A percentile compares a stretch with the other conserved stretches of the same genome.
Evolutionary conservation across 805 yeast species (phyloP).

Genomic region (Candida easanensis): DNA sequence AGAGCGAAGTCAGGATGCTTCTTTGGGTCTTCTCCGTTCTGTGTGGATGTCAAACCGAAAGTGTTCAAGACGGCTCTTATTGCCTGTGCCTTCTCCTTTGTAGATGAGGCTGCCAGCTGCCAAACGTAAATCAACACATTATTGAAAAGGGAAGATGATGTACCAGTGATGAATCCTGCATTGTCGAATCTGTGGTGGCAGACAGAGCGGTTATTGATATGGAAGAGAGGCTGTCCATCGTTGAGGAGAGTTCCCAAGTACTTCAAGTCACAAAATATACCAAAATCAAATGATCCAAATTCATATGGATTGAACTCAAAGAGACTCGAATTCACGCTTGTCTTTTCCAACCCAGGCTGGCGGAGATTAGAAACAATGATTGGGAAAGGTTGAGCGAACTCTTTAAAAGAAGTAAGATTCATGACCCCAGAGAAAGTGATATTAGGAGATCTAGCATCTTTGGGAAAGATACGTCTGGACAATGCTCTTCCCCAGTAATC

Average conservation of each 20-base stretch:
- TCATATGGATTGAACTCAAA: slow-evolving; percentile 65
- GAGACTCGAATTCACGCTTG: slow-evolving; percentile 38
- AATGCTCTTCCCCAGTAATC: slow-evolving; percentile 71
- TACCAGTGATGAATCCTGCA: slow-evolving; percentile 56
- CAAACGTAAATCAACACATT: slow-evolving; percentile 44
- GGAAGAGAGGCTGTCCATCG: slow-evolving; percentile 39
- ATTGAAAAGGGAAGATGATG: slow-evolving; percentile 61
- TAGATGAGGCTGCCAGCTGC: slow-evolving; percentile 32
- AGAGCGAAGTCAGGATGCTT: slow-evolving; percentile 58
- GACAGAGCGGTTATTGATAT: slow-evolving; percentile 27
- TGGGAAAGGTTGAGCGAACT: slow-evolving; percentile 46
- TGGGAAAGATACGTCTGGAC: slow-evolving; percentile 43
- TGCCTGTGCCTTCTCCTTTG: slow-evolving; percentile 31
- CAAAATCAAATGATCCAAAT: slow-evolving; percentile 66
- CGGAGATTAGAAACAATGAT: slow-evolving; percentile 41
- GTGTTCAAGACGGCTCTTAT: slow-evolving; percentile 37
- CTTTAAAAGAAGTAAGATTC: slow-evolving; percentile 35
- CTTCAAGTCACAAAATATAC: slow-evolving; percentile 46
- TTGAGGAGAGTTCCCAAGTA: slow-evolving; percentile 50
- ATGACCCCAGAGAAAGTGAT: slow-evolving; percentile 39
- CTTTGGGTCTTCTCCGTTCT: slow-evolving; percentile 30
- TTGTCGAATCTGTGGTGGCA: slow-evolving; percentile 58
- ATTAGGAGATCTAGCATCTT: slow-evolving; percentile 33
- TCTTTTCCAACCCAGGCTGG: slow-evolving; percentile 33
- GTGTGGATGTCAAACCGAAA: slow-evolving; percentile 42